Conservation (phyloP, 352 stramenopile genomes). For the Thraustotheca clavata region DNA sequence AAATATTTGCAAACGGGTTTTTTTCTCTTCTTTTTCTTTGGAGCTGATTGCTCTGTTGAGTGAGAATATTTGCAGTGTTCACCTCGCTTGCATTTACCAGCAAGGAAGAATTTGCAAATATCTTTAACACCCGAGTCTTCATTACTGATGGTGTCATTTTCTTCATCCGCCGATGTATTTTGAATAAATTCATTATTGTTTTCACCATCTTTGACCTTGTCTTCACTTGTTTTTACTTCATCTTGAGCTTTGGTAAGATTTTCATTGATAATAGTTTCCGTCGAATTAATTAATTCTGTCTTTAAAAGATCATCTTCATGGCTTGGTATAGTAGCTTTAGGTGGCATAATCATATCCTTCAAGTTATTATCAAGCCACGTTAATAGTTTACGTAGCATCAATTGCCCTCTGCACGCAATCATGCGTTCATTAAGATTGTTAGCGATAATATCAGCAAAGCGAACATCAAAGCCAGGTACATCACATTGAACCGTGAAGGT, state of each 20-base stretch:
- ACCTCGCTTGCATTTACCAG: constrained; percentile 1
- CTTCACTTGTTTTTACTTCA: too few species aligned
- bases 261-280: too few species aligned
- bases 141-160: constrained; percentile 2
- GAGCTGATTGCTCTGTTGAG: not conserved
- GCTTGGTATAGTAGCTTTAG: constrained; percentile 31
- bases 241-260: not conserved
- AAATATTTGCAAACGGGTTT: not conserved
- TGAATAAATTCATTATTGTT: not conserved
- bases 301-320: too few species aligned
- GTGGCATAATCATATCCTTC: constrained; percentile 20
- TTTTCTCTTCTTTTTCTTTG: constrained; percentile 23
- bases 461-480: constrained; percentile 28
- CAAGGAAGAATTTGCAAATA: constrained; percentile 12
- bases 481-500: constrained; percentile 2
- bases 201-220: too few species aligned
- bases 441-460: constrained; percentile 29
- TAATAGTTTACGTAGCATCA: constrained; percentile 55
- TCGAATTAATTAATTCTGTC: too few species aligned
- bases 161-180: not conserved
- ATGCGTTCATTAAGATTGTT: constrained; percentile 32
- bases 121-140: not conserved
- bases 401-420: constrained; percentile 34
- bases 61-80: constrained; percentile 26
- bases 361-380: constrained; percentile 84